These are phyloP conservation scores for Aspergillus sp. DNA, from an alignment of 2,329 filamentous ascomycete genomes.

Conservation along the genomic window DNA sequence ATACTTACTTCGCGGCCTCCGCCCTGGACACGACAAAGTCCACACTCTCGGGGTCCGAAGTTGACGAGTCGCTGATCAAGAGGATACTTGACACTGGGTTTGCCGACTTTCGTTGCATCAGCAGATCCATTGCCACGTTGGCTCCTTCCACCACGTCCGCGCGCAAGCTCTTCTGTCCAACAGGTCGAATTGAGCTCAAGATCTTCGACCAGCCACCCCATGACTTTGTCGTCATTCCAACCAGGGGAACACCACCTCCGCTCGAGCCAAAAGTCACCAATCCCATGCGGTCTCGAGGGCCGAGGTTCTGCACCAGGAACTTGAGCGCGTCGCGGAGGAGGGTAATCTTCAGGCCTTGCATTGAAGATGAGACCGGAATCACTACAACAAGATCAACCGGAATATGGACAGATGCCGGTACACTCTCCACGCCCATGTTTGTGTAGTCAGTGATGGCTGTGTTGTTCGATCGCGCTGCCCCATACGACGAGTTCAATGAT, in stretches of 20 bases:
- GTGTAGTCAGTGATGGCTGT: constrained; percentile 94
- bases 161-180: constrained; percentile 94
- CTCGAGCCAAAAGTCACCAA: constrained; percentile 96
- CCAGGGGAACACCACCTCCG: constrained; percentile 87
- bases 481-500: constrained; percentile 81
- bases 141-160: constrained; percentile 97
- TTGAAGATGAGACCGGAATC: constrained; percentile 94
- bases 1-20: constrained; percentile 87
- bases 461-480: constrained; percentile 77
- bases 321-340: constrained; percentile 87
- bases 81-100: constrained; percentile 95
- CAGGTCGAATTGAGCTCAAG: constrained; percentile 83
- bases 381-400: constrained; percentile 95
- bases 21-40: constrained; percentile 97
- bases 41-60: constrained; percentile 89
- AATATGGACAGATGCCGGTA: constrained; percentile 77
- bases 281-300: constrained; percentile 94
- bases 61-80: constrained; percentile 95
- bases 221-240: constrained; percentile 96
- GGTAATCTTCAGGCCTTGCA: constrained; percentile 99
- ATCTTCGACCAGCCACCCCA: constrained; percentile 92
- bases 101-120: constrained; percentile 96
- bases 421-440: constrained; percentile 60
- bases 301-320: constrained; percentile 87
- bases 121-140: constrained; percentile 95